Base-by-base conservation (phyloP, 306 rosid genomes). In the Potentilla sterilis region DNA sequence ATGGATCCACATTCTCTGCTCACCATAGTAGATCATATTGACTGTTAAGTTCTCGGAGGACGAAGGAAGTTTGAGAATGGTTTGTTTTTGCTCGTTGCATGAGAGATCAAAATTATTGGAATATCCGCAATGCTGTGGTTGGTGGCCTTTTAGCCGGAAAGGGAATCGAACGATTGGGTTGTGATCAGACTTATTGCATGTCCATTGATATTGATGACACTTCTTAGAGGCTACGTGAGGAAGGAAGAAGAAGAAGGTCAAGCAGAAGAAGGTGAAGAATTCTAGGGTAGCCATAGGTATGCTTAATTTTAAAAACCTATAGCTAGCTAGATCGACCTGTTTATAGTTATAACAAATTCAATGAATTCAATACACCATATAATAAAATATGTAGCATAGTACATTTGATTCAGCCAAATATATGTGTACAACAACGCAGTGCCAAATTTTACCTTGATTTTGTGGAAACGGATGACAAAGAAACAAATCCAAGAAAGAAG, bases 151-250 rank as follows among this genome's bases (percentile, higher is more conserved):
- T 6, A 79, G 35, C 59, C 82, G 57, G 77, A 78, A 78, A 8
- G 81, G 81, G 72, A 78, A 78, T 13, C 69, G 58, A 72, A 78
- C 54, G 46, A 2, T 16, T 7, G 21, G 34, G 11, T 3, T 1
- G 13, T 11, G 40, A 4, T 2, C 21, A 7, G 52, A 28, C 28
- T 28, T 22, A 5, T 10, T 7, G 63, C 81, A 78, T 16, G 43
- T 71, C 40, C 34, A 68, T 38, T 28, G 28, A 28, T 28, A 28
- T 28, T 28, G 28, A 28, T 28, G 28, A 44, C 81, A 78, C 7
- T 38, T 22, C 1, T 22, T 41, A 9, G 77, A 28, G 2, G 47
- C n/a, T n/a, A 61, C 6, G 7, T 13, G 34, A 51, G 40, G 72
- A 18, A 49, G 12, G 66, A 72, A 8, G 72, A 38, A 49, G 57